phyloP scores from a whole-genome alignment of 768 basidiomycete genomes.

The Peribolospora baueri region DNA sequence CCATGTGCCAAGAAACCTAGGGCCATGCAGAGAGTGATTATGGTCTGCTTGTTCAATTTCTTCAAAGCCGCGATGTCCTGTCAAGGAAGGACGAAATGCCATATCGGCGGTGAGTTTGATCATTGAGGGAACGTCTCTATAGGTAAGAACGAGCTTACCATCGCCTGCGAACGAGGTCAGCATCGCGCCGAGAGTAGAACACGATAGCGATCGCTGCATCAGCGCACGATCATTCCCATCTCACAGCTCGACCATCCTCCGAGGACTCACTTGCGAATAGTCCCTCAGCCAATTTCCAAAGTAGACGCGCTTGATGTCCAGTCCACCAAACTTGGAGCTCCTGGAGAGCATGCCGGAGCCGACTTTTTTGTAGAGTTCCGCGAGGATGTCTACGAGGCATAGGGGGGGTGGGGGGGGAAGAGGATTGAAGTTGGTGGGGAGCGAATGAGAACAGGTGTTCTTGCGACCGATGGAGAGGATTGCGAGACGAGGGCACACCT shows the following conservation, averaged over 20 bases:
- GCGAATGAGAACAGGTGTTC: background rate
- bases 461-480: background rate
- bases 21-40: constrained; percentile 67
- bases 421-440: too few relatives aligned
- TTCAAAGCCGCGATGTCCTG: constrained; percentile 11
- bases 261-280: constrained; percentile 41
- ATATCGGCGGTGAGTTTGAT: background rate
- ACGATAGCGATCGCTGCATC: constrained; percentile 27
- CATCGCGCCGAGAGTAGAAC: background rate
- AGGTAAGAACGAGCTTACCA: constrained; percentile 8
- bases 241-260: background rate
- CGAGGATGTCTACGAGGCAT: constrained; percentile 12
- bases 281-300: constrained; percentile 35
- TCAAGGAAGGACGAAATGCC: background rate
- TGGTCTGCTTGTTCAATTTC: constrained; percentile 33
- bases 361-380: constrained; percentile 15
- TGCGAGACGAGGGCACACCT: constrained; percentile 11
- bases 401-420: too few relatives aligned
- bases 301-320: constrained; percentile 21
- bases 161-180: constrained; percentile 16
- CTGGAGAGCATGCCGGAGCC: constrained; percentile 12
- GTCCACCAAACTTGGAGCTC: constrained; percentile 18
- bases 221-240: constrained; percentile 34
- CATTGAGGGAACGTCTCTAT: background rate
- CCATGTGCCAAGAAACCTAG: constrained; percentile 57